Evolutionary conservation across 177 flowering plant genomes (phyloP).

Genomic region (Telopea speciosissima): DNA sequence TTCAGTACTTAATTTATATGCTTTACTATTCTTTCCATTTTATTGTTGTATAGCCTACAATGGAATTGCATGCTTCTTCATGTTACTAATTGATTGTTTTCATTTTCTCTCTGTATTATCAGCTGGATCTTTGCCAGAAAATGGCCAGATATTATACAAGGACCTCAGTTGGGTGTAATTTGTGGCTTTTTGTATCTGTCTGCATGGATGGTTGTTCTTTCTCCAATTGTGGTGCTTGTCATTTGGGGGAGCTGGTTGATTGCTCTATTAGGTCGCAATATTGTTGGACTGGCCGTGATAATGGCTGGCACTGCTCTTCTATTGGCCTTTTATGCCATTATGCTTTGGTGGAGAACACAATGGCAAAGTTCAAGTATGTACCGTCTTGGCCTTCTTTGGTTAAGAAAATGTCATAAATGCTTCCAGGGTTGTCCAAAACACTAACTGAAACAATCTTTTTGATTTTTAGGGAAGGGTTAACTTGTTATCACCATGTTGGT

Average conservation of each 20-base stretch:
- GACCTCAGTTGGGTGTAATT: constrained; percentile 62
- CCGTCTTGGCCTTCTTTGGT: neutral
- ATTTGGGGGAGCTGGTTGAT: constrained; percentile 89
- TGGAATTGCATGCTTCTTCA: neutral
- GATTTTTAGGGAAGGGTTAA: too few relatives aligned
- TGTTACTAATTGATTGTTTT: neutral
- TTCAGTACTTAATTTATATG: too few relatives aligned
- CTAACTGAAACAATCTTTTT: too few relatives aligned
- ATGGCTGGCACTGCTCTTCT: constrained; percentile 95
- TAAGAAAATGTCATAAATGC: too few relatives aligned
- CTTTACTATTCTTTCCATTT: too few relatives aligned
- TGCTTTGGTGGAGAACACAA: constrained; percentile 99
- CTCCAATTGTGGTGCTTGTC: constrained; percentile 73
- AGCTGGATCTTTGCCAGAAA: constrained; percentile 99
- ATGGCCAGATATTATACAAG: constrained; percentile 81
- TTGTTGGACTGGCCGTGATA: constrained; percentile 89
- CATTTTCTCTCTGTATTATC: constrained; percentile 21
- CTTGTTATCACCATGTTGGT: too few relatives aligned
- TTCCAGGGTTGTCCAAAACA: too few relatives aligned
- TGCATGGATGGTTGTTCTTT: constrained; percentile 73
- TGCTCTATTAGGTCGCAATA: constrained; percentile 62
- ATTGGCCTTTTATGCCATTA: constrained; percentile 87
- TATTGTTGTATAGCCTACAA: too few relatives aligned
- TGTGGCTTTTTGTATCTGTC: constrained; percentile 63
- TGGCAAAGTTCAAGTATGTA: constrained; percentile 99